A percentile compares a stretch with the other conserved stretches of the same genome.
These are phyloP conservation scores for Ashbya aceris DNA, from an alignment of 1,139 yeast genomes.

Conservation along the genomic window DNA sequence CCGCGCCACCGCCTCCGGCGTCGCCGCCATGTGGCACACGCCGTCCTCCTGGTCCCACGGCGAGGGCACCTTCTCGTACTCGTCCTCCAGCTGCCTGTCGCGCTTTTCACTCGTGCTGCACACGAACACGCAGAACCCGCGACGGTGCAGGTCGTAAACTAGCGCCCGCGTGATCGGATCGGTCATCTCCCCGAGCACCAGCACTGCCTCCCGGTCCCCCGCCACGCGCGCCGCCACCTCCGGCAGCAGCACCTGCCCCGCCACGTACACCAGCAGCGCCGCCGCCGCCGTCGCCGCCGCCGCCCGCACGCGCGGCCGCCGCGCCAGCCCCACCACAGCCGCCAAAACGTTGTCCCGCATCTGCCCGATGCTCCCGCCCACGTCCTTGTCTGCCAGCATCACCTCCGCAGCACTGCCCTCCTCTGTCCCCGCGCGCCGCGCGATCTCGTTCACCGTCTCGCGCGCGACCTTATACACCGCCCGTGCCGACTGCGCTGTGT, in stretches of 20 bases:
- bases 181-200: slow-evolving; percentile 28
- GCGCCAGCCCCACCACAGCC: background rate
- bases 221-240: slow-evolving; percentile 17
- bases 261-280: slow-evolving; percentile 3
- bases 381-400: background rate
- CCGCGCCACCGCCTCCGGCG: slow-evolving; percentile 15
- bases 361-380: background rate
- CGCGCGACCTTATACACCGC: background rate
- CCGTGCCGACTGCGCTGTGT: background rate
- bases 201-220: slow-evolving; percentile 18
- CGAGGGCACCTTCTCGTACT: slow-evolving; percentile 8
- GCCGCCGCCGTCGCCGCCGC: slow-evolving; percentile 5
- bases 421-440: background rate
- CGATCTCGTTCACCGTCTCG: background rate
- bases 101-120: slow-evolving; percentile 22
- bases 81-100: slow-evolving; percentile 16
- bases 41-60: slow-evolving; percentile 22
- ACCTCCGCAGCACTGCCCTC: slow-evolving; percentile 4
- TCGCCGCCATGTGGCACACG: slow-evolving; percentile 19
- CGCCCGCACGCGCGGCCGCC: background rate
- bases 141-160: slow-evolving; percentile 28
- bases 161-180: slow-evolving; percentile 30
- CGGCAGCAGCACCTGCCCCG: slow-evolving; percentile 4
- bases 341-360: background rate
- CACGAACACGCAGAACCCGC: slow-evolving; percentile 26